Base-by-base conservation (phyloP, 139 green algal genomes). In the Diplosphaera chodatii region DNA sequence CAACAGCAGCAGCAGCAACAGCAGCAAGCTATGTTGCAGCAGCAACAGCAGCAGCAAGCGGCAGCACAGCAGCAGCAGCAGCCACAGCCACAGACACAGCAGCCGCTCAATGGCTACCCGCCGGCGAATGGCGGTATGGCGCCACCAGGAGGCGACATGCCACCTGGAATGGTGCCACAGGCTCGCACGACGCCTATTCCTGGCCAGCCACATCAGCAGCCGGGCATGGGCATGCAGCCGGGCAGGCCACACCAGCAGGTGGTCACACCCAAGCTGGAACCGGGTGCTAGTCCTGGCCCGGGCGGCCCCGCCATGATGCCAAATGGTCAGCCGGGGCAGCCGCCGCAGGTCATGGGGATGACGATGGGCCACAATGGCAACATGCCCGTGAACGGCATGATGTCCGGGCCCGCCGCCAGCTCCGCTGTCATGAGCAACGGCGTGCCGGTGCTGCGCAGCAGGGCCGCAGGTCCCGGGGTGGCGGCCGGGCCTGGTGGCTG, bases 351-450 rank as follows among this genome's bases (percentile, higher is more conserved):
- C 22, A 4, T 63, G 32, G 21, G 32, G 22, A 56, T 64, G 40
- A 25, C 30, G 4, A 40, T 32, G 32, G 56, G 55, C 18, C 68
- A 48, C 55, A 55, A 31, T 30, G 69, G 23, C 48, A 23, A 10
- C 25, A 27, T 62, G 48, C 48, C 48, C 3, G 48, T 59, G 16
- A 59, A 59, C 16, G 18, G 48, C 48, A 59, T 59, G 10, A 59
- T 59, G 48, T 18, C 13, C 40, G 48, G 40, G 25, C 34, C 69
- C 5, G 70, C 37, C 15, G 40, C 62, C 20, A 23, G 23, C 30
- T 33, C 66, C 67, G 21, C 74, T n/a, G 75, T 40, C 32, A 67
- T 40, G 62, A 69, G 41, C 48, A 34, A 34, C 18, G 29, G 18
- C 20, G 69, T 23, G n/a, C 41, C 29, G 55, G 66, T 40, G 22